phyloP scores from a whole-genome alignment of 257 asterid species.

The Solanum sitiens region DNA sequence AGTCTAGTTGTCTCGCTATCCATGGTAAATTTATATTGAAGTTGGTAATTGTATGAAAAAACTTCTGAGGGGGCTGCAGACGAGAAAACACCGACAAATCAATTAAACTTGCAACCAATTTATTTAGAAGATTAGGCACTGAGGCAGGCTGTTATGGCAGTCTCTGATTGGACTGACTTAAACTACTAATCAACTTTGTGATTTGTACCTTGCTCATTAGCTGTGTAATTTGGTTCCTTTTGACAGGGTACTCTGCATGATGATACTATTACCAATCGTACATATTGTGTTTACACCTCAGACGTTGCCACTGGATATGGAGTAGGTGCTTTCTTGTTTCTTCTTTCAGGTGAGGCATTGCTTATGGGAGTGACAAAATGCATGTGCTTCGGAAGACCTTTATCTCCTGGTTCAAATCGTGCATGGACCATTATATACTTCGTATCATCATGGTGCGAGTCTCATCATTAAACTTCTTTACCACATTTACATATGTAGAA shows the following conservation, averaged over 20 bases:
- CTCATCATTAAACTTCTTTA: not conserved
- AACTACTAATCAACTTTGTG: not conserved
- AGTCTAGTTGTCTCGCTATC: not conserved
- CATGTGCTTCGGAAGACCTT: slow-evolving; percentile 89
- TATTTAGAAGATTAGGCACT: not conserved
- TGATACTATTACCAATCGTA: slow-evolving; percentile 50
- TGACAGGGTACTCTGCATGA: slow-evolving; percentile 49
- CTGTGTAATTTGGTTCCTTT: not conserved
- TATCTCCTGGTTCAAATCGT: slow-evolving; percentile 78
- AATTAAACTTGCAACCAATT: not conserved
- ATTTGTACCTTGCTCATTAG: not conserved
- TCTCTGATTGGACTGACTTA: not conserved
- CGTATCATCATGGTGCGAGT: slow-evolving; percentile 53
- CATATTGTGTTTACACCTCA: slow-evolving; percentile 79
- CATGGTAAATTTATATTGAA: not conserved
- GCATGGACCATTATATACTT: slow-evolving; percentile 92
- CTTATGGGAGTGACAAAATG: slow-evolving; percentile 87
- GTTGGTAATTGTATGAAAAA: not conserved
- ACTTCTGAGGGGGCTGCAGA: not conserved
- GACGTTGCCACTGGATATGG: slow-evolving; percentile 94
- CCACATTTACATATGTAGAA: not conserved
- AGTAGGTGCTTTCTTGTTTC: slow-evolving; percentile 85
- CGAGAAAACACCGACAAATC: not conserved
- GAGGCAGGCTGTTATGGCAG: not conserved
- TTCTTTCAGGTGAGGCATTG: slow-evolving; percentile 78